Conservation (phyloP, 2,329 filamentous ascomycete species). For the Monilinia polystroma region DNA sequence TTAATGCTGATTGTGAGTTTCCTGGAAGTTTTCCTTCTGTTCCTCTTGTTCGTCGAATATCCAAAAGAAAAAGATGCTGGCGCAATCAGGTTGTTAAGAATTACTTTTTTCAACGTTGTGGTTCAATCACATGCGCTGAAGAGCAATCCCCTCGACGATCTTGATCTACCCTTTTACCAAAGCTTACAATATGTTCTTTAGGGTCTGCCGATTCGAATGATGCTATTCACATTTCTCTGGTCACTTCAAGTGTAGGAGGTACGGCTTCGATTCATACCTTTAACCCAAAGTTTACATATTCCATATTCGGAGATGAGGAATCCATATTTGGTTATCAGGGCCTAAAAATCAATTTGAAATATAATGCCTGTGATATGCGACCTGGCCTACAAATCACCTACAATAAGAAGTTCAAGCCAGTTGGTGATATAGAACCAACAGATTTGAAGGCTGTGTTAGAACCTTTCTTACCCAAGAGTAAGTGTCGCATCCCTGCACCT, state of each 20-base stretch:
- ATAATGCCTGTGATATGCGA: conserved; percentile 68
- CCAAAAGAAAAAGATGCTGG: neutral
- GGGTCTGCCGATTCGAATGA: conserved; percentile 45
- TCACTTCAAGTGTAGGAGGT: conserved; percentile 50
- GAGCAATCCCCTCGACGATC: neutral
- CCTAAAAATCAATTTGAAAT: conserved; percentile 71
- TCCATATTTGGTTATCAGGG: conserved; percentile 86
- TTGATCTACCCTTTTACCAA: neutral
- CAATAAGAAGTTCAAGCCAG: conserved; percentile 65
- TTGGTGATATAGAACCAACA: conserved; percentile 66
- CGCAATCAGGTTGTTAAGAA: neutral
- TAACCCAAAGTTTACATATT: conserved; percentile 83
- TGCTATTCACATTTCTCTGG: conserved; percentile 60
- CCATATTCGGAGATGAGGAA: conserved; percentile 92
- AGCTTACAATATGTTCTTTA: conserved; percentile 24
- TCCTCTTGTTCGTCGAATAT: too few relatives aligned
- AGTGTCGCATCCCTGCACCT: conserved; percentile 33
- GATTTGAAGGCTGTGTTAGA: conserved; percentile 60
- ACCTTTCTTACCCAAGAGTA: conserved; percentile 66
- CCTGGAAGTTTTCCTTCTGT: neutral
- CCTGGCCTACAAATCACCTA: conserved; percentile 72
- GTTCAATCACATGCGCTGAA: conserved; percentile 5
- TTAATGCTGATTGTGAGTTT: conserved; percentile 33
- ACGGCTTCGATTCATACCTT: conserved; percentile 66
- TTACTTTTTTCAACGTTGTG: too few relatives aligned